Evolutionary conservation across 495 filamentous ascomycete species (phyloP), one percentile per base, ranked within the genome.

Genomic region (Penicillium lagena): DNA sequence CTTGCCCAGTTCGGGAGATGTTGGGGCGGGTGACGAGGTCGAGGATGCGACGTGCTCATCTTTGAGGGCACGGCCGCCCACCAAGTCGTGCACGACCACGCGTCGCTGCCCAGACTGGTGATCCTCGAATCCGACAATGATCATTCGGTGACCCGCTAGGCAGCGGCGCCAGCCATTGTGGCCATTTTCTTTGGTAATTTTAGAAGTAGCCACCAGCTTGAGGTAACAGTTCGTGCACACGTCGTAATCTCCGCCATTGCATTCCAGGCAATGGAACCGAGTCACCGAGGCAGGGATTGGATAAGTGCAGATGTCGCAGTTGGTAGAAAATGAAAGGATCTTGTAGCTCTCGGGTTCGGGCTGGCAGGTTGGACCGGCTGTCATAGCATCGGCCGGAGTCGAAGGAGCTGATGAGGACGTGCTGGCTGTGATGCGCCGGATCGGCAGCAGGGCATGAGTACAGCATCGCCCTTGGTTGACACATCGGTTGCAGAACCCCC

Each of bases 401-500:
- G 54, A 46, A 43, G 52, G 17, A 22, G 50, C 40, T 41, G 60
- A 46, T 49, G 57, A 11, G 41, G 55, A 41, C 30, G 59, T 34
- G 36, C 40, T 47, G 12, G 54, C 51, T 3, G 49, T 40, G 8
- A 73, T 57, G 41, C 72, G 71, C 12, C 76, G 63, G 15, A 90
- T 64, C 3, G 89, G 86, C 1, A 91, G 68, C 0, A 96, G 67
- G 0, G 81, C 68, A 55, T 96, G 90, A 0, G 80, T 86, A 65
- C 90, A 96, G 50, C 79, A 81, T 35, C 71, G 71, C 10, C 82
- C 86, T 60, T 80, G 79, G 37, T 87, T 87, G 27, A 95, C 87
- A 56, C 90, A 96, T 44, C 64, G 56, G 47, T 84, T 83, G 65
- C 90, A 96, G 54, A 87, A 95, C 1, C 90, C 90, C 90, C 89